Conservation (phyloP, 2,329 filamentous ascomycete genomes). For the Aspergillus novoparasiticus region DNA sequence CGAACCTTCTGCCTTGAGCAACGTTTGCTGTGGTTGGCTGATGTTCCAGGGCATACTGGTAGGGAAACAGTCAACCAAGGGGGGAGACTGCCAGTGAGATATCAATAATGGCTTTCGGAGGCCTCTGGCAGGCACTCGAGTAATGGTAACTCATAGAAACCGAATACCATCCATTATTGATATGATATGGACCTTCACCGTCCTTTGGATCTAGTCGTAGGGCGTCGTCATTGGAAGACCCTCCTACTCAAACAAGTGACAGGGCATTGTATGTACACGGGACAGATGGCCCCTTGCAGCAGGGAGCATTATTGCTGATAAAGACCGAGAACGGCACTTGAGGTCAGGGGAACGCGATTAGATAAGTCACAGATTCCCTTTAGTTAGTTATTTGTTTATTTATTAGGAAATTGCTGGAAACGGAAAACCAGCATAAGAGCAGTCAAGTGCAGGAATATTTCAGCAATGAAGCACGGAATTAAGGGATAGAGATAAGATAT, state of each 20-base stretch:
- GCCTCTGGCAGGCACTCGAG: background rate
- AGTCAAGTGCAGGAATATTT: no score
- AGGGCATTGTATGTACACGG: background rate
- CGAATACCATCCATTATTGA: background rate
- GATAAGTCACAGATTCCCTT: background rate
- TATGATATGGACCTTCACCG: background rate
- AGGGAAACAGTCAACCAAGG: background rate
- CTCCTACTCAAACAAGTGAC: background rate
- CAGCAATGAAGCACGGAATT: background rate
- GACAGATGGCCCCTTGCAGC: constrained; percentile 2
- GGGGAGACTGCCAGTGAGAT: background rate
- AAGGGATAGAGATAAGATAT: background rate
- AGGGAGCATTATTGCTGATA: background rate
- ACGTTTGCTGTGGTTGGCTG: background rate
- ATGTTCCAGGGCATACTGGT: background rate
- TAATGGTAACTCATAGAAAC: background rate
- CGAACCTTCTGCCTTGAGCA: background rate
- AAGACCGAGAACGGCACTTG: background rate
- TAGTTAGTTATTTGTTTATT: background rate
- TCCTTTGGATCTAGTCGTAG: background rate
- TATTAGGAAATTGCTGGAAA: background rate
- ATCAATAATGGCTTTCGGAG: background rate
- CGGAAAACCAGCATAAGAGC: background rate
- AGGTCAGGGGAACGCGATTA: background rate
- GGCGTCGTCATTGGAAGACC: background rate